A percentile compares a stretch with the other conserved stretches of the same genome.
Evolutionary conservation across 352 stramenopile genomes (phyloP).

Genomic region (Pythium chondricola): DNA sequence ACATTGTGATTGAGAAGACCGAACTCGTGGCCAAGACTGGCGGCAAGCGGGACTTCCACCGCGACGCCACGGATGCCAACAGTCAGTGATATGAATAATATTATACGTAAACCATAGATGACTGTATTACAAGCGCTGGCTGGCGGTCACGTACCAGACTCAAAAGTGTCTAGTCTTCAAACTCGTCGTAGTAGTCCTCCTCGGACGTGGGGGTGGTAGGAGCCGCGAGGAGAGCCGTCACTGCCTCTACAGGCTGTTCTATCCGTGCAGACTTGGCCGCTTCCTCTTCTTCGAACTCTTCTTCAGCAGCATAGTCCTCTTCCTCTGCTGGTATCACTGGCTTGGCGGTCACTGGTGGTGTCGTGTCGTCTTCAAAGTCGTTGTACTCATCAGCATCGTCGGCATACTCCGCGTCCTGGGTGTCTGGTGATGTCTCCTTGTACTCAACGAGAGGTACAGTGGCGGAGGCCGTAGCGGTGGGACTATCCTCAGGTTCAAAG

Average conservation of each 20-base stretch:
- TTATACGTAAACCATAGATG: too few species aligned
- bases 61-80: too few species aligned
- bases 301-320: conserved; percentile 24
- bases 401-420: too few species aligned
- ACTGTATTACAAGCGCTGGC: too few species aligned
- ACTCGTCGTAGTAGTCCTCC: conserved; percentile 48
- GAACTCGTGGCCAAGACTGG: conserved; percentile 88
- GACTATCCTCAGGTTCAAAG: conserved; percentile 26
- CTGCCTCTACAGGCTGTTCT: background rate
- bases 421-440: too few species aligned
- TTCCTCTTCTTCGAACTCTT: conserved; percentile 41
- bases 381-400: conserved; percentile 38
- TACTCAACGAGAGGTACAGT: too few species aligned
- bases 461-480: background rate
- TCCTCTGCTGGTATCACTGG: background rate
- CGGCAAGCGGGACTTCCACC: conserved; percentile 80
- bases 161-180: conserved; percentile 26
- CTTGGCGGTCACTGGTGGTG: background rate
- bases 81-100: too few species aligned
- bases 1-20: conserved; percentile 91
- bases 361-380: conserved; percentile 30
- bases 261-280: conserved; percentile 11
- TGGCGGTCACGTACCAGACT: background rate
- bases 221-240: background rate
- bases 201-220: conserved; percentile 2